Evolutionary conservation across 139 green algal genomes (phyloP).

Genomic region (Tetradesmus lagerheimii): DNA sequence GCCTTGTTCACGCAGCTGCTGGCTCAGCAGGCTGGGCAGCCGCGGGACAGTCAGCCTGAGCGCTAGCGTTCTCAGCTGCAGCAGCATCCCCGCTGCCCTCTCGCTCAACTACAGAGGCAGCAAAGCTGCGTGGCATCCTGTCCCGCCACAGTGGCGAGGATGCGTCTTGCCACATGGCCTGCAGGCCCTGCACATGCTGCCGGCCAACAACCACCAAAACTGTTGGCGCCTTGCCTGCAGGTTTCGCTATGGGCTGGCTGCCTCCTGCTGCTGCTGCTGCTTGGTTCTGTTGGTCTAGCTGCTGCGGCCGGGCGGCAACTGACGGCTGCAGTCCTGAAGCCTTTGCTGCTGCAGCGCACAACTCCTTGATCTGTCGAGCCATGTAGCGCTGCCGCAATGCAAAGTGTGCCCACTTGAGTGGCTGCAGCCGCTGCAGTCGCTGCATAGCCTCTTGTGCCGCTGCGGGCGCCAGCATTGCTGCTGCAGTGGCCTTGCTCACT

Average conservation of each 20-base stretch:
- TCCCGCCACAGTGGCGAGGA: constrained; percentile 11
- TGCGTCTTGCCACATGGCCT: neutral
- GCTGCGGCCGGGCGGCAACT: neutral
- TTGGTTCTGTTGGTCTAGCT: neutral
- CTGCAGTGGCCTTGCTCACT: constrained; percentile 15
- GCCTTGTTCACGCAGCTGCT: neutral
- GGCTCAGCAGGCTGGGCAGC: neutral
- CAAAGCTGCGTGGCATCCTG: constrained; percentile 27
- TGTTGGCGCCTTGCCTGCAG: neutral
- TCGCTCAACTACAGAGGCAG: neutral
- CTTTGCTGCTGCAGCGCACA: neutral
- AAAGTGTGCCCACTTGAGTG: constrained; percentile 25
- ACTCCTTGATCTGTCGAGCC: constrained; percentile 16
- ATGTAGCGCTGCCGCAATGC: constrained; percentile 3
- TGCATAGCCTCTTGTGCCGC: neutral
- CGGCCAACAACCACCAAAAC: constrained; percentile 26
- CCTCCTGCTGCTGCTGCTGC: neutral
- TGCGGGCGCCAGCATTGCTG: constrained; percentile 10
- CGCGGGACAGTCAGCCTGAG: neutral
- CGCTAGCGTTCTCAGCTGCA: neutral
- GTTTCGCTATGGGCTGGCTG: neutral
- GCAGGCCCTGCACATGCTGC: constrained; percentile 30
- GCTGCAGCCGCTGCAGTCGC: constrained; percentile 28
- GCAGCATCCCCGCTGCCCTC: neutral
- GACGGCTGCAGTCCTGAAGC: neutral